Percentiles rank a stretch among this genome's conserved stretches.
These are phyloP conservation scores for Amaranthus tricolor DNA, from an alignment of 179 eudicot species.

Conservation along the genomic window DNA sequence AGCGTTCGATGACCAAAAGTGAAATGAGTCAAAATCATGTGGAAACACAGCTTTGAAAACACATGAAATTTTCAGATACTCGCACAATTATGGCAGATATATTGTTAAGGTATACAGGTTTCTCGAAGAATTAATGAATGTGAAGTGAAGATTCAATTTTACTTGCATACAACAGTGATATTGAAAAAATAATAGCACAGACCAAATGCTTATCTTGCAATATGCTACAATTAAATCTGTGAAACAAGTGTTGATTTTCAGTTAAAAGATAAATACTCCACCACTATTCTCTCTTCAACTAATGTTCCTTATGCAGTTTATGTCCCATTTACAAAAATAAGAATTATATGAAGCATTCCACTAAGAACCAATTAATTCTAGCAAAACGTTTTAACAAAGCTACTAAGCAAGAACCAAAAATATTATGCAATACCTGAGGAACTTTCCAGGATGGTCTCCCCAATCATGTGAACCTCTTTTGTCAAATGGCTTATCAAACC, in stretches of 20 bases:
- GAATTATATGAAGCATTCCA: not conserved
- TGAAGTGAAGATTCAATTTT: not conserved
- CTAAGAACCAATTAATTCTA: not conserved
- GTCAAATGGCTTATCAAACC: constrained; percentile 75
- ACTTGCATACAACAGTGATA: not conserved
- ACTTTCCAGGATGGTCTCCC: constrained; percentile 84
- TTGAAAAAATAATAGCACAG: not conserved
- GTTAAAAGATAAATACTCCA: not conserved
- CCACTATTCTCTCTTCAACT: not conserved
- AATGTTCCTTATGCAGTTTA: not conserved
- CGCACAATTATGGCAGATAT: not conserved
- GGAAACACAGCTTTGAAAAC: not conserved
- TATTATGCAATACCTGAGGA: constrained; percentile 59
- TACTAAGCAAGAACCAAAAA: not conserved
- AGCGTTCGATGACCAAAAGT: not conserved
- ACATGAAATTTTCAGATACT: not conserved
- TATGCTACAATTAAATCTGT: not conserved
- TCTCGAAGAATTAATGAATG: not conserved
- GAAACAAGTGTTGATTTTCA: not conserved
- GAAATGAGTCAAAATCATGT: constrained; percentile 6
- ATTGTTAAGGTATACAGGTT: not conserved
- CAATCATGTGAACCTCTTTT: constrained; percentile 83
- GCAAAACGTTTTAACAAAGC: not conserved
- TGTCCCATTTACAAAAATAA: not conserved
- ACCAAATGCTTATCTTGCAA: not conserved